These are phyloP conservation scores for Lachnellula arida DNA, from an alignment of 2,329 filamentous ascomycete genomes.

Conservation along the genomic window DNA sequence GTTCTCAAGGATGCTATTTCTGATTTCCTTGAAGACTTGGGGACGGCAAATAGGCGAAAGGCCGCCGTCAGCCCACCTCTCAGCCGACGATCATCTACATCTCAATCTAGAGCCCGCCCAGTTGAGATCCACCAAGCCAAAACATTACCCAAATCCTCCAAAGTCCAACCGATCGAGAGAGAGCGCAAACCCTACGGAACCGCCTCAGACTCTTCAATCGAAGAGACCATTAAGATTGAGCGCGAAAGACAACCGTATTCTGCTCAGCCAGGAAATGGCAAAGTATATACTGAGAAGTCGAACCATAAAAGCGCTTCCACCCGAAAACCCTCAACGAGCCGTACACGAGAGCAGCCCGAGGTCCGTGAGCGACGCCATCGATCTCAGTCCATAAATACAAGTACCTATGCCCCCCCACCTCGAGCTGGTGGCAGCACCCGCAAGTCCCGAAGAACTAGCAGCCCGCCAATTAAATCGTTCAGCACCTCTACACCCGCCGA, in stretches of 20 bases:
- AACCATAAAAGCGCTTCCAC: slow-evolving; percentile 14
- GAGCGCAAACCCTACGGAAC: slow-evolving; percentile 36
- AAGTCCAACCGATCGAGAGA: slow-evolving; percentile 32
- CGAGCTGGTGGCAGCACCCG: neutral
- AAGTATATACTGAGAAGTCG: slow-evolving; percentile 43
- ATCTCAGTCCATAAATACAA: slow-evolving; percentile 20
- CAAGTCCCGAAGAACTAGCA: slow-evolving; percentile 14
- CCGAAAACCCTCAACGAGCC: slow-evolving; percentile 26
- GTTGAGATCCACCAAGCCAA: slow-evolving; percentile 23
- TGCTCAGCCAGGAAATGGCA: slow-evolving; percentile 54
- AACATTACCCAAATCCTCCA: slow-evolving; percentile 20
- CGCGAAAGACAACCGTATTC: slow-evolving; percentile 62
- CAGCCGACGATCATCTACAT: slow-evolving; percentile 21
- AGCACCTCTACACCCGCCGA: slow-evolving; percentile 26
- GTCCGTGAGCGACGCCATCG: slow-evolving; percentile 11
- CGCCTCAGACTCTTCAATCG: slow-evolving; percentile 34
- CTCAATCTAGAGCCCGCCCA: slow-evolving; percentile 18
- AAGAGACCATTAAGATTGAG: slow-evolving; percentile 52
- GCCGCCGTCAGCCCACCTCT: slow-evolving; percentile 24
- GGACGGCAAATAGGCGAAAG: slow-evolving; percentile 39
- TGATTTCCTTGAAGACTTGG: slow-evolving; percentile 41
- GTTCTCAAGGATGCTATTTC: slow-evolving; percentile 56
- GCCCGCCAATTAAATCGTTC: slow-evolving; percentile 25
- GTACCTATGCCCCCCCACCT: slow-evolving; percentile 17
- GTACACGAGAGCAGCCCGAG: slow-evolving; percentile 4